Percentiles rank a stretch among this genome's conserved stretches.
These are phyloP conservation scores for Penicillium turbatum DNA, from an alignment of 495 filamentous ascomycete species.

Conservation along the genomic window DNA sequence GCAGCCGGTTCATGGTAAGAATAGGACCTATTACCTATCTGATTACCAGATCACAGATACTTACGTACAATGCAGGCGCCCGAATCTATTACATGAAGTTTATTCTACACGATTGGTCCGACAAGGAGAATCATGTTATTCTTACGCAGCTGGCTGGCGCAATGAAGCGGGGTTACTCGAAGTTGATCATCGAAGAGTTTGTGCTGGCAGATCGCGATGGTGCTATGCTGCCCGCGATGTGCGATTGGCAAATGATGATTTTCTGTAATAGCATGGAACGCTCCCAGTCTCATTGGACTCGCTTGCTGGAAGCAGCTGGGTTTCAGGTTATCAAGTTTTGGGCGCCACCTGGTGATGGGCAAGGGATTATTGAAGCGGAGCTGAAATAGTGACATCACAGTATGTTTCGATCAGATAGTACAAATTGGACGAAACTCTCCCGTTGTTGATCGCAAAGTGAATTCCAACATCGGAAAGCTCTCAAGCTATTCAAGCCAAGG, in stretches of 20 bases:
- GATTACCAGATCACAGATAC: too few relatives aligned
- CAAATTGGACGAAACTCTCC: too few relatives aligned
- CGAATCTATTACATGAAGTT: background rate
- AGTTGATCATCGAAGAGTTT: background rate
- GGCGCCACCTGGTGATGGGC: conserved; percentile 17
- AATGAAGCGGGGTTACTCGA: background rate
- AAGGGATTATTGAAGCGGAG: conserved; percentile 28
- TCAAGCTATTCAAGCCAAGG: too few relatives aligned
- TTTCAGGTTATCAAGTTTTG: conserved; percentile 27
- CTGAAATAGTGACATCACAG: background rate
- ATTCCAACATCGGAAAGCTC: too few relatives aligned
- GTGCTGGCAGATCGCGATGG: conserved; percentile 16
- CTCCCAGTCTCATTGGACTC: conserved; percentile 16
- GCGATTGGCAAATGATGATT: conserved; percentile 27
- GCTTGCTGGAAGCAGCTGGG: conserved; percentile 18
- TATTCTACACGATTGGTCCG: background rate
- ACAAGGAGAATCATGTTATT: background rate
- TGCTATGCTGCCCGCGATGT: conserved; percentile 6
- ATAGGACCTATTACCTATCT: too few relatives aligned
- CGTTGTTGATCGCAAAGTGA: too few relatives aligned
- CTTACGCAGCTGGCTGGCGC: background rate
- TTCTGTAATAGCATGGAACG: conserved; percentile 24
- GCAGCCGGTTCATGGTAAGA: conserved; percentile 43
- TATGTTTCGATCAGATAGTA: too few relatives aligned
- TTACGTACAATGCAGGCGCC: background rate